A percentile compares a stretch with the other conserved stretches of the same genome.
phyloP scores from a whole-genome alignment of 1,284 basidiomycete genomes.

The Ganoderma leucocontextum region DNA sequence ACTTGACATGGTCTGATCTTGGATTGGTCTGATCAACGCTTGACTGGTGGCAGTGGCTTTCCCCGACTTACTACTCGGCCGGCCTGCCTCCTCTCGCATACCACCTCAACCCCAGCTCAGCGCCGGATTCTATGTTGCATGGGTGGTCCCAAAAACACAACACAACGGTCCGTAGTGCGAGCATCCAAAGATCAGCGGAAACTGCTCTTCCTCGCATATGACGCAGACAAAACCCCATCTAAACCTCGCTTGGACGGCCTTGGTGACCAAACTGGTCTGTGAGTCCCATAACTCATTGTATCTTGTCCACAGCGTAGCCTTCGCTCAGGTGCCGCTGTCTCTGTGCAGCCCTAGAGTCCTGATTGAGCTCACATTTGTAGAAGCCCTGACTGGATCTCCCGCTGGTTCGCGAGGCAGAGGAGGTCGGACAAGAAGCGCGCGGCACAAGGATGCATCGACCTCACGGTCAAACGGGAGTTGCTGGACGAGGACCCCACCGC shows the following conservation, averaged over 20 bases:
- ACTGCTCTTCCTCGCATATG: constrained; percentile 9
- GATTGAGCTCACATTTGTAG: not conserved
- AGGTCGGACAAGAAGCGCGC: constrained; percentile 7
- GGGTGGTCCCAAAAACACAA: not conserved
- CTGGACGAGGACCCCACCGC: not conserved
- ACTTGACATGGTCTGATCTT: too few relatives aligned
- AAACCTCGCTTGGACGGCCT: constrained; percentile 6
- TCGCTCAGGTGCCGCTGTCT: not conserved
- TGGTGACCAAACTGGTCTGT: constrained; percentile 7
- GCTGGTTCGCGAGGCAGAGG: constrained; percentile 12
- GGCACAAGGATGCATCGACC: constrained; percentile 10
- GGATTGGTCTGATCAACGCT: too few relatives aligned
- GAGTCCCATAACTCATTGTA: not conserved
- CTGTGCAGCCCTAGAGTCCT: not conserved
- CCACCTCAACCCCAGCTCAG: too few relatives aligned
- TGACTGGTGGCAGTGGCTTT: too few relatives aligned
- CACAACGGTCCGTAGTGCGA: constrained; percentile 13
- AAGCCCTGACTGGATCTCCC: constrained; percentile 7
- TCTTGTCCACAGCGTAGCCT: not conserved
- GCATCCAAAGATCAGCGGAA: constrained; percentile 8
- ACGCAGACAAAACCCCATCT: not conserved
- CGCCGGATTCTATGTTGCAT: not conserved
- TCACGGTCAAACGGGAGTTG: constrained; percentile 12
- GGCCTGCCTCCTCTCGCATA: too few relatives aligned
- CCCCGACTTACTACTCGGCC: too few relatives aligned